Evolutionary conservation across 495 filamentous ascomycete species (phyloP).

Genomic region (Penicillium psychrofluorescens): DNA sequence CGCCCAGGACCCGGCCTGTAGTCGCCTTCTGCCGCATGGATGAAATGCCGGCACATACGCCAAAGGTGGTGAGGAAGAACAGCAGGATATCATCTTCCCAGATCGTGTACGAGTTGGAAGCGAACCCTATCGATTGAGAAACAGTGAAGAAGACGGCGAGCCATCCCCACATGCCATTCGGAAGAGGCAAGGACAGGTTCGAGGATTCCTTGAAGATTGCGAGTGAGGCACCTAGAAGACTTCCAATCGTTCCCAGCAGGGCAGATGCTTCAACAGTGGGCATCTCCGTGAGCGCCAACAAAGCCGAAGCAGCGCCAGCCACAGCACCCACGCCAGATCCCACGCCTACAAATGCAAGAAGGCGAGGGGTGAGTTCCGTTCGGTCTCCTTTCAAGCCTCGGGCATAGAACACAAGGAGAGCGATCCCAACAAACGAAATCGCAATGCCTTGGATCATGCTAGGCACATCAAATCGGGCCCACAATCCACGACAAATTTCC

Average conservation of each 20-base stretch:
- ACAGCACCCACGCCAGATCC: conserved; percentile 36
- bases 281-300: conserved; percentile 18
- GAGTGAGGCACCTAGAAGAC: conserved; percentile 53
- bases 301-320: conserved; percentile 16
- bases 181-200: conserved; percentile 52
- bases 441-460: conserved; percentile 76
- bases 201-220: conserved; percentile 44
- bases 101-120: conserved; percentile 96
- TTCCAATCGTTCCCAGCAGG: conserved; percentile 50
- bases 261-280: conserved; percentile 22
- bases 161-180: conserved; percentile 80
- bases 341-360: conserved; percentile 37
- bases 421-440: conserved; percentile 60
- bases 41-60: conserved; percentile 59
- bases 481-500: conserved; percentile 72
- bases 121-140: conserved; percentile 81
- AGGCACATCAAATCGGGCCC: conserved; percentile 82
- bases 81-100: conserved; percentile 97
- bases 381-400: conserved; percentile 46
- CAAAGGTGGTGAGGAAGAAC: conserved; percentile 87
- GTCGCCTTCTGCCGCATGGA: conserved; percentile 61
- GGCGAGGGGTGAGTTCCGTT: conserved; percentile 41
- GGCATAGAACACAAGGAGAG: conserved; percentile 64
- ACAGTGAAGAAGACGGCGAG: conserved; percentile 73
- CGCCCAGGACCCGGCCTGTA: conserved; percentile 61